These are phyloP conservation scores for Phyllosticta citrichinensis DNA, from an alignment of 2,329 filamentous ascomycete species.

Conservation along the genomic window DNA sequence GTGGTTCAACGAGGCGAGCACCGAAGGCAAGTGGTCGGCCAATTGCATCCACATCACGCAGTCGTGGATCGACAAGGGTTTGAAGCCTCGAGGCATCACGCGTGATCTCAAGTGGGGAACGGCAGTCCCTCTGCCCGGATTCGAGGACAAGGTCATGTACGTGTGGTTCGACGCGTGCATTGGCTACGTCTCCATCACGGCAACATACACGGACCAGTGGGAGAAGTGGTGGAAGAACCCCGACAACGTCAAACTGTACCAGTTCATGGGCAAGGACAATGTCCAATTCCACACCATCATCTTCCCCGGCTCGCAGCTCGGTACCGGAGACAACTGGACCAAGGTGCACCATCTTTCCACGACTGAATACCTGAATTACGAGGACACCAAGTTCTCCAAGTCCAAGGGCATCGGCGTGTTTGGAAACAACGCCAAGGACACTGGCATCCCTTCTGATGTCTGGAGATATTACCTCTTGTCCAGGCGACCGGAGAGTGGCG, in stretches of 20 bases:
- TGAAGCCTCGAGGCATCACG: constrained; percentile 82
- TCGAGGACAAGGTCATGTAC: constrained; percentile 75
- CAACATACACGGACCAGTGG: constrained; percentile 81
- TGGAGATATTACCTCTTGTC: constrained; percentile 89
- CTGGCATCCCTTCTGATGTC: constrained; percentile 74
- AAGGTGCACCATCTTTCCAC: constrained; percentile 72
- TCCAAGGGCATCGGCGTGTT: constrained; percentile 85
- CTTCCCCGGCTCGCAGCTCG: constrained; percentile 79
- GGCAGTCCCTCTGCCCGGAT: constrained; percentile 48
- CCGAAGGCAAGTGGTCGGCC: constrained; percentile 64
- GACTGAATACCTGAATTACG: constrained; percentile 25
- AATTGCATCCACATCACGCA: constrained; percentile 70
- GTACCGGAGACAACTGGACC: constrained; percentile 78
- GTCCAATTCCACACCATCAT: constrained; percentile 83
- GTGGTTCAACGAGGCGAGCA: constrained; percentile 66
- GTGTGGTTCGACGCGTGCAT: constrained; percentile 92
- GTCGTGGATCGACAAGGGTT: constrained; percentile 71
- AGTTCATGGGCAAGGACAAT: constrained; percentile 89
- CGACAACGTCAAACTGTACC: constrained; percentile 77
- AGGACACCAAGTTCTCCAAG: constrained; percentile 79
- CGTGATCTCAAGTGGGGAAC: constrained; percentile 87
- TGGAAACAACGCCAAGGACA: constrained; percentile 79
- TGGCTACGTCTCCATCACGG: constrained; percentile 91
- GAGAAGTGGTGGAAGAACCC: constrained; percentile 92
- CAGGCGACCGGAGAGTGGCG: constrained; percentile 72